Evolutionary conservation across 2,329 filamentous ascomycete species (phyloP), one percentile per base, ranked within the genome.

Genomic region (Monosporascus ibericus): DNA sequence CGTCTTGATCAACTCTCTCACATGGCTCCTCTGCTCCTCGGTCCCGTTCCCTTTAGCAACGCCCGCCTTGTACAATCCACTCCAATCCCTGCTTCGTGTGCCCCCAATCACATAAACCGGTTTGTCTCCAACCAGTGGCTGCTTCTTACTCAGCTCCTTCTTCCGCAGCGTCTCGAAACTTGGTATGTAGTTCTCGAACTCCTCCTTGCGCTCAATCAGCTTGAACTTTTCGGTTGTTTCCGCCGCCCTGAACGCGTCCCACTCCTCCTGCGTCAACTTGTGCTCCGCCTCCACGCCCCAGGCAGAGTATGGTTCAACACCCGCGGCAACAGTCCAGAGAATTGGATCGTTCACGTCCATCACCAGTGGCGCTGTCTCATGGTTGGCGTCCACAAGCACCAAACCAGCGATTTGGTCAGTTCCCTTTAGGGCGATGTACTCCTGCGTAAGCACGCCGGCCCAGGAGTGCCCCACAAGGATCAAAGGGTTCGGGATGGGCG

Each of bases 1-100:
- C 30, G 50, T 61, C 9, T 40, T 47, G 11, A 70, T 62, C 55
- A 44, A 20, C 18, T 44, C 40, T 44, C 18, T 20, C 2, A 44
- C 40, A 22, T 44, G 18, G 40, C 40, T 44, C 40, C 40, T 44
- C 40, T 44, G 55, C 48, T 65, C 63, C 52, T 66, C 63, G 0
- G 60, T 69, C 6, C 69, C 70, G 49, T 69, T 66, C 3, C 66
- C 67, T 48, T 49, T 64, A 25, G 55, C 63, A 37, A 70, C 54
- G 3, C 67, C 68, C 17, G 58, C 64, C 37, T 62, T 54, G 49
- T 68, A 70, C 56, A 70, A 48, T 2, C 59, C 55, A 50, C 52
- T 58, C 62, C 63, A 65, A 51, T 68, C 63, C 51, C 64, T 57
- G 30, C 64, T 64, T 30, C 62, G 55, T 15, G 48, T 58, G 7